A percentile compares a stretch with the other conserved stretches of the same genome.
Evolutionary conservation across 257 asterid genomes (phyloP).

Genomic region (Nemophila menziesii): DNA sequence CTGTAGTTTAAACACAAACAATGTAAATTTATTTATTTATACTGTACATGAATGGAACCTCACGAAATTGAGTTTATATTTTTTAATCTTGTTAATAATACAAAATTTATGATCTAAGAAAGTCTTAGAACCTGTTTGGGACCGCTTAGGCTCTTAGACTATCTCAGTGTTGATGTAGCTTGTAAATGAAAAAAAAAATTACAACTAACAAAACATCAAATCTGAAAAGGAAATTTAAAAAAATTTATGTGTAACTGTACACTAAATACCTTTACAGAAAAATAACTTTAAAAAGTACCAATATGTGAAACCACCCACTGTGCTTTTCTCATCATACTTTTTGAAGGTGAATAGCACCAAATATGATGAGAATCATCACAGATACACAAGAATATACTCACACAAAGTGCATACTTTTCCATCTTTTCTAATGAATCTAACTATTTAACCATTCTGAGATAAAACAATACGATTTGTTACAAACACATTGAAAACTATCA

Average conservation of each 20-base stretch:
- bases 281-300: background rate
- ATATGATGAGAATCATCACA: background rate
- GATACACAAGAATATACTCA: conserved; percentile 1
- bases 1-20: background rate
- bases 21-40: too few species aligned
- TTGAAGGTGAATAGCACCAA: background rate
- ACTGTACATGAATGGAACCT: background rate
- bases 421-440: background rate
- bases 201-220: background rate
- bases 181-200: background rate
- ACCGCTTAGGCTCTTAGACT: too few species aligned
- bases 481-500: conserved; percentile 17
- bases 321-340: background rate
- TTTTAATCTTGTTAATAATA: background rate
- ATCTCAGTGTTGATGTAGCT: too few species aligned
- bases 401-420: background rate
- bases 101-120: too few species aligned
- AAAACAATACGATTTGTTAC: conserved; percentile 9
- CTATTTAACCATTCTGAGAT: background rate
- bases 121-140: too few species aligned
- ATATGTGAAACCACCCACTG: background rate
- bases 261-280: background rate
- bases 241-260: conserved; percentile 3
- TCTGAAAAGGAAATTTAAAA: background rate
- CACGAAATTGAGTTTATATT: background rate